Percentiles rank a stretch among this genome's conserved stretches.
These are phyloP conservation scores for Podaxis mareebaensis DNA, from an alignment of 768 basidiomycete species.

Conservation along the genomic window DNA sequence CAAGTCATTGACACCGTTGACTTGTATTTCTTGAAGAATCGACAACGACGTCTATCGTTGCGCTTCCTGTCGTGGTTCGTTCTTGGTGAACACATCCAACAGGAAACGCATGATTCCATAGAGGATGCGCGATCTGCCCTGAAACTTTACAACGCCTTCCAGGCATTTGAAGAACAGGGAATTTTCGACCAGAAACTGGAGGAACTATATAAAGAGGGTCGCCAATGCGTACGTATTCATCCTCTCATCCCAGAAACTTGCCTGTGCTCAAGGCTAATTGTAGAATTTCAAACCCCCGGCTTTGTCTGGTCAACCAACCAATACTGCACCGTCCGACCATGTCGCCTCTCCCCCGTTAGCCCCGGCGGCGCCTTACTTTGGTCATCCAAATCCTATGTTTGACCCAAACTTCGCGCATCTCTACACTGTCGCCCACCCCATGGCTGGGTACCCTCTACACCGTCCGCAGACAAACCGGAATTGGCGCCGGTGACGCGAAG, in stretches of 20 bases:
- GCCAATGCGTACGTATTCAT: constrained; percentile 57
- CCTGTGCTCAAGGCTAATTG: not conserved
- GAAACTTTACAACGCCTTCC: constrained; percentile 80
- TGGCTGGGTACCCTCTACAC: constrained; percentile 11
- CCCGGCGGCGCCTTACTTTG: constrained; percentile 2
- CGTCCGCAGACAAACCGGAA: constrained; percentile 10
- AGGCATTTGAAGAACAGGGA: constrained; percentile 71
- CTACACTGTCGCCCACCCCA: constrained; percentile 7
- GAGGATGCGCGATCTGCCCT: constrained; percentile 92
- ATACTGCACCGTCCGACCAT: not conserved
- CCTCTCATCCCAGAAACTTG: not conserved
- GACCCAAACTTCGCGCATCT: constrained; percentile 9
- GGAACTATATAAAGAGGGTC: constrained; percentile 76
- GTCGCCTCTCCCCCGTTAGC: not conserved
- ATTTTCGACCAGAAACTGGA: constrained; percentile 88
- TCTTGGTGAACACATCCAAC: constrained; percentile 90
- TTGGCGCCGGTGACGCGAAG: not conserved
- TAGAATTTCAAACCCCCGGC: constrained; percentile 63
- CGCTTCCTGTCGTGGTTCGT: constrained; percentile 95
- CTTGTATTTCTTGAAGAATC: constrained; percentile 81
- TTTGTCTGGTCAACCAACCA: constrained; percentile 18
- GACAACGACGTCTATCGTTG: constrained; percentile 87
- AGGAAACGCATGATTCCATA: constrained; percentile 96
- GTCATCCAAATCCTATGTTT: constrained; percentile 4
- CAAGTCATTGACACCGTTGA: constrained; percentile 98